Evolutionary conservation across 2,329 filamentous ascomycete species (phyloP).

Genomic region (Ciborinia camelliae): DNA sequence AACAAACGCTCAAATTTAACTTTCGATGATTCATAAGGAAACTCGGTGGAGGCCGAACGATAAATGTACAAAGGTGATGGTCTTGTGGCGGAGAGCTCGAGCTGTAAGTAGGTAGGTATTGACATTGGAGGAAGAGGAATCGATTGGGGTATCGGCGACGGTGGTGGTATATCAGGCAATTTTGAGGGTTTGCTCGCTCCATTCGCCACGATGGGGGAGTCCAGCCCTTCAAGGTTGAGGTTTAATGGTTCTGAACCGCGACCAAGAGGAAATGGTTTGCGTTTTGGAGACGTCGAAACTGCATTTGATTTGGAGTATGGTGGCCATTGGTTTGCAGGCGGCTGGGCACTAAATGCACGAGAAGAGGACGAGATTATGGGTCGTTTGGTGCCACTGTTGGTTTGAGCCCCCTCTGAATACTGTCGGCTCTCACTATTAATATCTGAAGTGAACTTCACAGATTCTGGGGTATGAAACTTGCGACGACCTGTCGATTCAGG

Average conservation of each 20-base stretch:
- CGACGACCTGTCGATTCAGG: constrained; percentile 15
- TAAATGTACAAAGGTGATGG: constrained; percentile 66
- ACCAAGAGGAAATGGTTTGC: constrained; percentile 27
- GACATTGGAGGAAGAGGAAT: constrained; percentile 66
- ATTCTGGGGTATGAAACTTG: constrained; percentile 23
- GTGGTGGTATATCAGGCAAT: constrained; percentile 22
- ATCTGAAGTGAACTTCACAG: constrained; percentile 18
- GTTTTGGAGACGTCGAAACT: constrained; percentile 32
- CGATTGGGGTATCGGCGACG: constrained; percentile 45
- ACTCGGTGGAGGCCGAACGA: constrained; percentile 53
- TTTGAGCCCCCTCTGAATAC: constrained; percentile 21
- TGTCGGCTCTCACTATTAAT: constrained; percentile 24
- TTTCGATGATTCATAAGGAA: constrained; percentile 85
- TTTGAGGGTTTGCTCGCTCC: constrained; percentile 21
- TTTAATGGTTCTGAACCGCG: constrained; percentile 33
- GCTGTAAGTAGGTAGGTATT: constrained; percentile 60
- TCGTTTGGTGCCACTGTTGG: constrained; percentile 24
- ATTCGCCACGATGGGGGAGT: neutral
- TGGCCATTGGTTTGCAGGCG: constrained; percentile 24
- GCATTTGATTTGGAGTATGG: constrained; percentile 28
- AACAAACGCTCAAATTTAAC: constrained; percentile 88
- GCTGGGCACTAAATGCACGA: constrained; percentile 31
- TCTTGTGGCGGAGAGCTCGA: constrained; percentile 59
- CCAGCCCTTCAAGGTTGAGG: constrained; percentile 24
- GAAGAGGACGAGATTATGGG: constrained; percentile 32